Base-by-base conservation (phyloP, 805 yeast genomes). In the Monosporozyma unispora region DNA sequence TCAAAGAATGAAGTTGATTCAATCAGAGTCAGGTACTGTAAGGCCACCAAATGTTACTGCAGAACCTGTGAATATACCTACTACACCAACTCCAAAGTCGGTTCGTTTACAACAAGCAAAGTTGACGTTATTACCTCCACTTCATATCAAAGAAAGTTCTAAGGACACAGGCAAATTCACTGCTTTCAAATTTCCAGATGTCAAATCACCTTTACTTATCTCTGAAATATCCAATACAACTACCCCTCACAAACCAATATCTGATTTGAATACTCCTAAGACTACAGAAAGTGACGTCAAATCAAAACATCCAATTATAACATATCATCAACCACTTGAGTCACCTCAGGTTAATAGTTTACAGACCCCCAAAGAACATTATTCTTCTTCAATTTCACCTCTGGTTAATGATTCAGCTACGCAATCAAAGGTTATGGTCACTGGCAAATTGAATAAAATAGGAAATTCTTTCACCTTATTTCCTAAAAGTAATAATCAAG, bases 381-480 rank as follows among this genome's bases (percentile, higher is more conserved):
- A 39, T 39, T 3, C 42, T 21, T 21, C 27, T 5, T 4, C 27
- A 21, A 6, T 39, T 12, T 39, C 42, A 39, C 42, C 42, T 21
- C 12, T 21, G 4, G 4, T 21, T 10, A 39, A 11, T 12, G 42
- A 37, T 19, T 18, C 23, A 5, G 3, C 14, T 5, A 19, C 27
- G 14, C 42, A 39, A 3, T 10, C 42, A 12, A 39, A 21, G 10
- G 27, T 39, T 19, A 21, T 21, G 9, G 42, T 8, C 5, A 39
- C 33, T 2, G 31, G 19, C 25, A 16, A 27, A 18, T 25, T 6
- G 21, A 41, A 41, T 41, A 41, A 41, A 35, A 8, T 44, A 9
- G 47, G 47, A 23, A 44, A 44, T 23, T 35, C 47, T 4, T 35
- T 31, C 25, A 44, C 47, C 12, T 18, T 44, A 7, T 44, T 44